Percentiles rank a stretch among this genome's conserved stretches.
These are phyloP conservation scores for Nemania sp. DNA, from an alignment of 2,329 filamentous ascomycete genomes.

Conservation along the genomic window DNA sequence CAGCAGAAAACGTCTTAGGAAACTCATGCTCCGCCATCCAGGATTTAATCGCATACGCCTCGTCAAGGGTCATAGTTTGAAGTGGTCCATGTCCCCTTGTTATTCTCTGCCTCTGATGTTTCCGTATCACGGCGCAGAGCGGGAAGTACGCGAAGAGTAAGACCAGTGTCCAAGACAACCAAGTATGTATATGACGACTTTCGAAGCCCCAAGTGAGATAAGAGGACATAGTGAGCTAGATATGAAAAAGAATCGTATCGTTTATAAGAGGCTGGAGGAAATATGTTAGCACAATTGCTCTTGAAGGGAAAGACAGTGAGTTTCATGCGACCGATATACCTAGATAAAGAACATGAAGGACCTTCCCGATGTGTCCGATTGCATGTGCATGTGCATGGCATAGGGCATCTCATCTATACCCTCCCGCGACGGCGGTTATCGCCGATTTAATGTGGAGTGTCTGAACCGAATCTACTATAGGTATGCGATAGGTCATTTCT, in stretches of 20 bases:
- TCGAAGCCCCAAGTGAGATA: not conserved
- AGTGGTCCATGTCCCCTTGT: not conserved
- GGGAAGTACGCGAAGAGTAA: slow-evolving; percentile 7
- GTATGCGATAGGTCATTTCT: not conserved
- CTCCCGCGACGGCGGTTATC: too few relatives aligned
- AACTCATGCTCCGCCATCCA: slow-evolving; percentile 34
- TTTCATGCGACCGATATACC: not conserved
- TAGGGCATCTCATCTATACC: too few relatives aligned
- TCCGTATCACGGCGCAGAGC: not conserved
- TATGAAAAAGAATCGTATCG: not conserved
- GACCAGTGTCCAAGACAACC: slow-evolving; percentile 3
- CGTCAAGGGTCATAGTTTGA: slow-evolving; percentile 32
- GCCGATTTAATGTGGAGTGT: too few relatives aligned
- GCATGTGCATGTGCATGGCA: too few relatives aligned
- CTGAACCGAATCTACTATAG: too few relatives aligned
- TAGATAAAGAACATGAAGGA: not conserved
- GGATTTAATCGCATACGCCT: slow-evolving; percentile 35
- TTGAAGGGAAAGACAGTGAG: not conserved
- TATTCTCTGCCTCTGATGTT: not conserved
- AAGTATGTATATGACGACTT: not conserved
- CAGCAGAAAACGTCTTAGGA: slow-evolving; percentile 22
- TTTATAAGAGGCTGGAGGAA: not conserved
- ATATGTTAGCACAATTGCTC: not conserved
- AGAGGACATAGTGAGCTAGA: not conserved
- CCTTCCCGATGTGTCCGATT: not conserved